Percentiles rank a stretch among this genome's conserved stretches.
Evolutionary conservation across 2,329 filamentous ascomycete species (phyloP).

Genomic region (Mycosphaerella sp.): DNA sequence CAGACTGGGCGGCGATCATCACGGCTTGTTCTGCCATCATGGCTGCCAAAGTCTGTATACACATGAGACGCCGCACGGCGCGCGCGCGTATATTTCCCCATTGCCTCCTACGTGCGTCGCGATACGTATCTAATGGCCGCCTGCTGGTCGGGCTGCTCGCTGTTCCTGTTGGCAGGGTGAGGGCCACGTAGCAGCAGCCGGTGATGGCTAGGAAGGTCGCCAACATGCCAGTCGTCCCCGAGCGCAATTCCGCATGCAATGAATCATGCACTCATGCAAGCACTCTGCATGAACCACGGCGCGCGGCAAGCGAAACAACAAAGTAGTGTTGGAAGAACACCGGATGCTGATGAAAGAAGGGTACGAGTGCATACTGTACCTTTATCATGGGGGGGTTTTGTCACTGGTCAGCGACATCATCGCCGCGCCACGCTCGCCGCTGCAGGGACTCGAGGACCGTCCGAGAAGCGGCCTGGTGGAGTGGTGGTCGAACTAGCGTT

Average conservation of each 20-base stretch:
- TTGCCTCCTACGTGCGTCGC: neutral
- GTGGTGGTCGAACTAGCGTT: neutral
- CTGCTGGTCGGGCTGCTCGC: neutral
- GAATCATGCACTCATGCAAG: neutral
- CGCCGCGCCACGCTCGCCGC: neutral
- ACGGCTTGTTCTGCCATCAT: neutral
- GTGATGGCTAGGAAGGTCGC: neutral
- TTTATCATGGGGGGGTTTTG: neutral
- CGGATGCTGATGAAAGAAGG: neutral
- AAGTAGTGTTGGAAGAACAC: neutral
- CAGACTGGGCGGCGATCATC: neutral
- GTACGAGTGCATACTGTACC: neutral
- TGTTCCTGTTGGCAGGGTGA: neutral
- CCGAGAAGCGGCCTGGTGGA: neutral
- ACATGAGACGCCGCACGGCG: too few species aligned
- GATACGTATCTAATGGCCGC: neutral
- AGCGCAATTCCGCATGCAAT: neutral
- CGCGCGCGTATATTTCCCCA: neutral
- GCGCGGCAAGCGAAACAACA: neutral
- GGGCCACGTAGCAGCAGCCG: neutral
- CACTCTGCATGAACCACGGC: slow-evolving; percentile 6
- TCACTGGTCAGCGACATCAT: slow-evolving; percentile 3
- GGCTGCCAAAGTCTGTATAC: too few species aligned
- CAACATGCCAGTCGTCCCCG: neutral
- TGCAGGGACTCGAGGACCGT: neutral